Percentiles rank a stretch among this genome's conserved stretches.
phyloP scores from a whole-genome alignment of 1,284 basidiomycete species.

The Pseudozyma tsukubaensis region DNA sequence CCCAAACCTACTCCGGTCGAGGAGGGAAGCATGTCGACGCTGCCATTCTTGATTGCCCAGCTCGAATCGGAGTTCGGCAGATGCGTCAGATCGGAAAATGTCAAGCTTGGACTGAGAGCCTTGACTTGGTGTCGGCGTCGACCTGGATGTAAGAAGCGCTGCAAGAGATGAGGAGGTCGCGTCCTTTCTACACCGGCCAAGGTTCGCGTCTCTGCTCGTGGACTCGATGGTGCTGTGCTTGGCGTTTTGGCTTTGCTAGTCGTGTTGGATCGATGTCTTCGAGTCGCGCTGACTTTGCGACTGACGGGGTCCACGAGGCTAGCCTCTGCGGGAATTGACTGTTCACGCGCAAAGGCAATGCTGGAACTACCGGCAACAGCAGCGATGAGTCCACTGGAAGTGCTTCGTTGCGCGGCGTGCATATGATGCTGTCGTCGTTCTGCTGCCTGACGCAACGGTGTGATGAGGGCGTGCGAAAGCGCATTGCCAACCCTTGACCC shows the following conservation, averaged over 20 bases:
- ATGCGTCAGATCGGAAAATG: constrained; percentile 24
- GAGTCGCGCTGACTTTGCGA: constrained; percentile 15
- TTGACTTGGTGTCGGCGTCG: constrained; percentile 19
- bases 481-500: constrained; percentile 43
- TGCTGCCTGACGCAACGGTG: constrained; percentile 36
- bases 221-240: constrained; percentile 1
- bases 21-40: constrained; percentile 18
- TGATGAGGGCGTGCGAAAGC: constrained; percentile 38
- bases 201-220: constrained; percentile 16
- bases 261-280: constrained; percentile 3
- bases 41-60: constrained; percentile 15
- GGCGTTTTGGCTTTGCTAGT: neutral
- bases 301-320: constrained; percentile 12
- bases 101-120: constrained; percentile 39
- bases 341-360: constrained; percentile 27
- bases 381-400: constrained; percentile 27
- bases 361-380: constrained; percentile 30
- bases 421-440: constrained; percentile 33
- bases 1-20: constrained; percentile 8
- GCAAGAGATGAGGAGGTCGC: constrained; percentile 34
- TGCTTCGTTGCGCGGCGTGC: constrained; percentile 21
- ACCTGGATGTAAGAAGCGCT: constrained; percentile 36
- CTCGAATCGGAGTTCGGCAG: constrained; percentile 1
- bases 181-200: constrained; percentile 18
- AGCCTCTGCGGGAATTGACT: constrained; percentile 10